Percentiles rank a stretch among this genome's conserved stretches.
These are phyloP conservation scores for Heracleum sosnowskyi DNA, from an alignment of 129 eudicot genomes.

Conservation along the genomic window DNA sequence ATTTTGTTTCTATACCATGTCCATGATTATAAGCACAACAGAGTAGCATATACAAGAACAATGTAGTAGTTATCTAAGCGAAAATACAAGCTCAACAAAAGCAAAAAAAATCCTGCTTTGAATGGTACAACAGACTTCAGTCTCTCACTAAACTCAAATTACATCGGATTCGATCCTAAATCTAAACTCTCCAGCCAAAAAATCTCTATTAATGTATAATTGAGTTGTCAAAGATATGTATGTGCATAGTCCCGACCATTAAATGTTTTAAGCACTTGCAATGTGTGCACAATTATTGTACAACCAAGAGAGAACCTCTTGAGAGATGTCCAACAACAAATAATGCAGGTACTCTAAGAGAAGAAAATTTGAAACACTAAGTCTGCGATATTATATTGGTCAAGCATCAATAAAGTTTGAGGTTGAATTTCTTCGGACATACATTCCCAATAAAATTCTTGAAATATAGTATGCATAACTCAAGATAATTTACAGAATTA, in stretches of 20 bases:
- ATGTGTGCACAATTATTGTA: slow-evolving; percentile 52
- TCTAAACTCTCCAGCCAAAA: no score
- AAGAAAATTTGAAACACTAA: slow-evolving; percentile 54
- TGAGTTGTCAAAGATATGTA: slow-evolving; percentile 61
- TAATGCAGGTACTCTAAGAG: slow-evolving; percentile 65
- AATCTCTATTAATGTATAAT: background rate
- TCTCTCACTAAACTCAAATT: no score
- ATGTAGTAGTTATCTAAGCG: no score
- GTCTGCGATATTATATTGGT: background rate
- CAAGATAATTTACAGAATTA: no score
- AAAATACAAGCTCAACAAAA: no score
- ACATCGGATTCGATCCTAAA: no score
- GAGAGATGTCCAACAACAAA: slow-evolving; percentile 66
- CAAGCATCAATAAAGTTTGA: background rate
- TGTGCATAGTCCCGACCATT: slow-evolving; percentile 65
- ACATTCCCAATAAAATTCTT: no score
- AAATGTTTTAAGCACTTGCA: slow-evolving; percentile 52
- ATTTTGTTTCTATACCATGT: background rate
- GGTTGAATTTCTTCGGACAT: no score
- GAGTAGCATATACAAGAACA: no score
- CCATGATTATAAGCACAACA: background rate
- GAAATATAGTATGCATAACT: no score
- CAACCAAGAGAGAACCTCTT: slow-evolving; percentile 41
- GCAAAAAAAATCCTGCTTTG: no score
- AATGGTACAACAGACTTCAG: no score